Conservation (phyloP, 2,329 filamentous ascomycete genomes). For the Tolypocladium inflatum region DNA sequence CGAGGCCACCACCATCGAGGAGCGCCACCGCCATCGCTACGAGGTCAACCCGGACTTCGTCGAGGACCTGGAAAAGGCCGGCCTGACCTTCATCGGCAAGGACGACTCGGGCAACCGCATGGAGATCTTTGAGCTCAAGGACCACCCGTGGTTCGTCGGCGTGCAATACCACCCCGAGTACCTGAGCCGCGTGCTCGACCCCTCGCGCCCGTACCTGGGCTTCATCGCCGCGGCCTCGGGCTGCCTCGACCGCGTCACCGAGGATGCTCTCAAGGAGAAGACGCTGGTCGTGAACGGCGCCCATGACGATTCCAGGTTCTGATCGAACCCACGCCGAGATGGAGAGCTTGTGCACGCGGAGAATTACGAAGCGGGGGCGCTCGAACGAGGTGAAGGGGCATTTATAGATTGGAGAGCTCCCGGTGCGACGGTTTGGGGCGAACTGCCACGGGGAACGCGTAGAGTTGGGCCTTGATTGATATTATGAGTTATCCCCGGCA, state of each 20-base stretch:
- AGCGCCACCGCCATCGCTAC: slow-evolving; percentile 82
- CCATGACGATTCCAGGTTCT: background rate
- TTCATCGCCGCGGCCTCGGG: slow-evolving; percentile 74
- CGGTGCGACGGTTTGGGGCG: background rate
- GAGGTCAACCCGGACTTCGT: slow-evolving; percentile 81
- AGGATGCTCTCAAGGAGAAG: slow-evolving; percentile 2
- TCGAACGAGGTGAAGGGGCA: no score
- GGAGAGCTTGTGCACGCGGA: background rate
- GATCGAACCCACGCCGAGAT: background rate
- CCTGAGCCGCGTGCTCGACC: slow-evolving; percentile 40
- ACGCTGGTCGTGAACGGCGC: slow-evolving; percentile 1
- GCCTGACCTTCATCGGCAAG: slow-evolving; percentile 69
- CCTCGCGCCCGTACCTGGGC: slow-evolving; percentile 57
- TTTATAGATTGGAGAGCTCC: no score
- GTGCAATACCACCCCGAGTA: slow-evolving; percentile 91
- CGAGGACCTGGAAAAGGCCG: slow-evolving; percentile 55
- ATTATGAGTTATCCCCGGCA: background rate
- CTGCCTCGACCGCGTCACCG: slow-evolving; percentile 39
- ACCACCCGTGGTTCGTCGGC: slow-evolving; percentile 75
- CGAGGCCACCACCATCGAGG: slow-evolving; percentile 42
- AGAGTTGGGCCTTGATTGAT: background rate
- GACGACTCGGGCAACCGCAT: slow-evolving; percentile 70
- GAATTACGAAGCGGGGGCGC: background rate
- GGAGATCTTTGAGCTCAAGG: slow-evolving; percentile 73
- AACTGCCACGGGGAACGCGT: background rate